phyloP scores from a whole-genome alignment of 371 early-diverging fungal genomes.

The Mortierella sp. region DNA sequence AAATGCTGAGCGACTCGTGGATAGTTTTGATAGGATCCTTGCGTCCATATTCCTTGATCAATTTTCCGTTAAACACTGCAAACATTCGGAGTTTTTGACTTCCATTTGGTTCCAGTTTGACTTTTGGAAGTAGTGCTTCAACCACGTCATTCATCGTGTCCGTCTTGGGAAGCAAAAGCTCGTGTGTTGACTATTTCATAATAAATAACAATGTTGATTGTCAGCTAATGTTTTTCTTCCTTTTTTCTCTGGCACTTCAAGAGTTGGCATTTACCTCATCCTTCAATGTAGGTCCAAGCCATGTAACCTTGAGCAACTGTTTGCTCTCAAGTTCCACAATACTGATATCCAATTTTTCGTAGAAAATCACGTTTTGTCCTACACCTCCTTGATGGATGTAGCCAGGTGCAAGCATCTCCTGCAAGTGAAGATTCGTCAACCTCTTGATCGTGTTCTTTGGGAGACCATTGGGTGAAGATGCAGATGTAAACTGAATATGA shows the following conservation, averaged over 20 bases:
- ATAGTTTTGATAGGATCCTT: constrained; percentile 59
- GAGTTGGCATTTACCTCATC: constrained; percentile 55
- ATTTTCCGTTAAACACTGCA: constrained; percentile 59
- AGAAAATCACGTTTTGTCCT: constrained; percentile 64
- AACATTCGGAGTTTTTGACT: constrained; percentile 59
- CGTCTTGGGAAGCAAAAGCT: constrained; percentile 69
- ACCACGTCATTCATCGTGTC: constrained; percentile 71
- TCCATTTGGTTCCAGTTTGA: constrained; percentile 57
- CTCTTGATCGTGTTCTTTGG: constrained; percentile 64
- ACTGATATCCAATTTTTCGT: constrained; percentile 87
- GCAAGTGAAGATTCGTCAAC: constrained; percentile 61
- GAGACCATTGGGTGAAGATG: constrained; percentile 53
- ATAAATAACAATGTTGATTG: constrained; percentile 21
- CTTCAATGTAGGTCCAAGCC: constrained; percentile 64
- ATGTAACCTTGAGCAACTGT: constrained; percentile 68
- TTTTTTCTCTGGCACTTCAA: background rate
- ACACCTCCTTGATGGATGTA: constrained; percentile 28
- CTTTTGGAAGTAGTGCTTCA: constrained; percentile 67
- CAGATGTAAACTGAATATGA: constrained; percentile 74
- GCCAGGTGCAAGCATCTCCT: constrained; percentile 70
- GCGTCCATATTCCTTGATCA: constrained; percentile 57
- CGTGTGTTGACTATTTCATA: constrained; percentile 53
- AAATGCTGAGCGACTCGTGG: constrained; percentile 39
- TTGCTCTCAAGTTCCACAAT: constrained; percentile 87
- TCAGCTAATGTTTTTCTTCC: background rate